Percentiles rank a stretch among this genome's conserved stretches.
These are phyloP conservation scores for Aspergillus unguis DNA, from an alignment of 2,329 filamentous ascomycete species.

Conservation along the genomic window DNA sequence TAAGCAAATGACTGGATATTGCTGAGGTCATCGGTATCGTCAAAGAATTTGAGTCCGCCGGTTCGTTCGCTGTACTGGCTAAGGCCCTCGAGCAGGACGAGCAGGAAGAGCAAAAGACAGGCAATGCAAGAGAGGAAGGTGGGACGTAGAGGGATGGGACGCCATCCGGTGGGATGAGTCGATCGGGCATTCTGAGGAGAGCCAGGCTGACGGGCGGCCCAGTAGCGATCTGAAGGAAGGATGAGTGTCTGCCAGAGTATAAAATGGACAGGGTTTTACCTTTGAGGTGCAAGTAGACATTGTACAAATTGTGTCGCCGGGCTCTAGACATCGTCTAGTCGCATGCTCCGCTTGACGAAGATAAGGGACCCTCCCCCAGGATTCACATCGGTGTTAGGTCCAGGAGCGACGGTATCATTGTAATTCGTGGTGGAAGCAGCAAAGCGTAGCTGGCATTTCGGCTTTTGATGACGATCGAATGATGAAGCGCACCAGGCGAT, in stretches of 20 bases:
- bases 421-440: neutral
- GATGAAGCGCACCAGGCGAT: constrained; percentile 4
- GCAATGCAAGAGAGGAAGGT: constrained; percentile 25
- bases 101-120: constrained; percentile 23
- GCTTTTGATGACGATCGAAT: neutral
- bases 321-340: constrained; percentile 18
- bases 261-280: constrained; percentile 1
- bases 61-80: constrained; percentile 29
- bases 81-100: constrained; percentile 27
- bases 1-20: constrained; percentile 30
- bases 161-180: constrained; percentile 23
- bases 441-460: neutral
- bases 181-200: constrained; percentile 10
- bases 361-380: constrained; percentile 4
- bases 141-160: constrained; percentile 32
- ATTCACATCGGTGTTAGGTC: constrained; percentile 3
- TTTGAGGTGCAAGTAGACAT: constrained; percentile 16
- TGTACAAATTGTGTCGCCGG: constrained; percentile 12
- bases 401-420: constrained; percentile 2
- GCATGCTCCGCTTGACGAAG: constrained; percentile 16
- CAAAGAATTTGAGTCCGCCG: constrained; percentile 30
- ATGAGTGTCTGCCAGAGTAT: neutral
- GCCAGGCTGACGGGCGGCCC: constrained; percentile 8
- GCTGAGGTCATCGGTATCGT: constrained; percentile 29
- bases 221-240: constrained; percentile 10